These are phyloP conservation scores for Vitellaria paradoxa DNA, from an alignment of 179 eudicot species.

Conservation along the genomic window DNA sequence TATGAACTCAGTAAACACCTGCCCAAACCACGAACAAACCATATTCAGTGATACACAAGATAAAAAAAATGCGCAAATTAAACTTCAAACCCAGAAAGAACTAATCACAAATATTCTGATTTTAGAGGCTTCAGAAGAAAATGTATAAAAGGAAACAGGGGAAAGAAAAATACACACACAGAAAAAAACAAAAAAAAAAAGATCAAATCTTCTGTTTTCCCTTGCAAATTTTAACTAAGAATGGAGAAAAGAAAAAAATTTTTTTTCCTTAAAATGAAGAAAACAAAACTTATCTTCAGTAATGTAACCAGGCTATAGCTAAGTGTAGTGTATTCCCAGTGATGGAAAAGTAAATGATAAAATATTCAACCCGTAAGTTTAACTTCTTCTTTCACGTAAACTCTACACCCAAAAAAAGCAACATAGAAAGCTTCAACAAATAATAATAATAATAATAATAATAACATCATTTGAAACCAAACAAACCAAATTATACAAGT, in stretches of 20 bases:
- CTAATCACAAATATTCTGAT: no score
- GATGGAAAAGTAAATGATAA: no score
- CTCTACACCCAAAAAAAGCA: neutral
- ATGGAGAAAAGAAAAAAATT: neutral
- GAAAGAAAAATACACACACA: neutral
- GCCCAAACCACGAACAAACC: no score
- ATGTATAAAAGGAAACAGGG: no score
- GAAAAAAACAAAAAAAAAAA: no score
- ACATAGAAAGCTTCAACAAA: no score
- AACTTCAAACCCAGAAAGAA: neutral
- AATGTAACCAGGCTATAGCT: neutral
- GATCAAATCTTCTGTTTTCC: neutral
- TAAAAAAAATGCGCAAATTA: neutral
- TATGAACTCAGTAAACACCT: no score
- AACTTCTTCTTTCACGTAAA: neutral
- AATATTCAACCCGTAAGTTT: neutral
- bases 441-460: neutral
- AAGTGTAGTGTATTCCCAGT: neutral
- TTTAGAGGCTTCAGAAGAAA: no score
- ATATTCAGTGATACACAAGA: neutral
- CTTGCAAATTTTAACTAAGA: neutral
- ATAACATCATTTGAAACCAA: neutral
- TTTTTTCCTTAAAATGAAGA: neutral
- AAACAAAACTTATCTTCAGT: neutral
- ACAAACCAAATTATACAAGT: no score